Evolutionary conservation across 345 rosid species (phyloP), one percentile per base, ranked within the genome.

Genomic region (Moricandia arvensis): DNA sequence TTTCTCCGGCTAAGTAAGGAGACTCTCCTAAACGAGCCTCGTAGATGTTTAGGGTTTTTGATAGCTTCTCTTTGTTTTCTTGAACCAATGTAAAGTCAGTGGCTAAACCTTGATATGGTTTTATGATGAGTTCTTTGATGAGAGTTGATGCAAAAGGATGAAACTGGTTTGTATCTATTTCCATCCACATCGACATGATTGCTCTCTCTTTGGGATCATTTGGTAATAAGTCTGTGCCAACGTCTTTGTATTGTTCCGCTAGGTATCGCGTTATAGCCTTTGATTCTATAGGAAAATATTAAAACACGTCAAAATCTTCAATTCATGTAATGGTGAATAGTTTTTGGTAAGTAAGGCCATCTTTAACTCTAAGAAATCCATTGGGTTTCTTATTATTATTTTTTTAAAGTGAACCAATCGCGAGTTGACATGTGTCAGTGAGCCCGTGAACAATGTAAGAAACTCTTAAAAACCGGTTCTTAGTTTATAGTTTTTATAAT

Each of bases 41-140:
- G 45, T 83, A 86, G 17, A 86, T 83, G 57, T 83, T 83, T 0
- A 84, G 75, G 24, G 83, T 76, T 57, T 78, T 54, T 2, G 60
- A 83, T 6, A 84, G 66, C 63, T 76, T 83, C 9, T 53, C 76
- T 26, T 47, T 21, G 61, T 75, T 75, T 4, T 73, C 65, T 68
- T 74, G 78, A 10, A 75, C 60, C 2, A 55, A 15, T 16, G 59
- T 38, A 27, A 63, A 60, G 6, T 83, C 84, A 0, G 79, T 10
- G 59, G 63, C 17, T 29, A 71, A 7, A 12, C 87, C 84, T 12
- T 5, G 29, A 1, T 59, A 2, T 9, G 77, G 83, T 17, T 82
- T 76, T 10, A 81, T n/a, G 8, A 79, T 0, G 59, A 74, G 55
- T 55, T 81, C 77, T 37, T 1, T 70, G n/a, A 74, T 11, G 67